Conservation (phyloP, 208 protist species). For the Acanthamoeba castellanii region DNA sequence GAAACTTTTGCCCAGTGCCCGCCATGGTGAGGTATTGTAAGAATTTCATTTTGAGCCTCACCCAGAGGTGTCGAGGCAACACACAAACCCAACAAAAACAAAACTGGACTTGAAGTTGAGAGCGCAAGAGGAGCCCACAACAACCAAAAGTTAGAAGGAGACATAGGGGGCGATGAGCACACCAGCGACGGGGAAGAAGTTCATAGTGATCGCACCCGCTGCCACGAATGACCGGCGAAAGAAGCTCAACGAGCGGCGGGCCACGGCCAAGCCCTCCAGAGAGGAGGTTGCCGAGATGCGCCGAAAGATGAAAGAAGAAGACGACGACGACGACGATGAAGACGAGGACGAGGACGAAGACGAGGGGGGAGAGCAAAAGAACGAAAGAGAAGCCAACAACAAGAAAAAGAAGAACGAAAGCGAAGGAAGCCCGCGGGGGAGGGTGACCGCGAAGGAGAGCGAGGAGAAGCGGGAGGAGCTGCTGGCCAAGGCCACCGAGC, state of each 20-base stretch:
- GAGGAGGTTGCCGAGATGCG: slow-evolving; percentile 20
- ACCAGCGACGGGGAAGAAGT: not conserved
- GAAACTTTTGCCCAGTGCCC: no score
- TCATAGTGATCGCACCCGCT: not conserved
- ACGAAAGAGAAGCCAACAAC: not conserved
- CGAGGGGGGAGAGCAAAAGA: not conserved
- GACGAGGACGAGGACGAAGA: no score
- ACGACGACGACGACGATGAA: no score
- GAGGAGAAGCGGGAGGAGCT: slow-evolving; percentile 33
- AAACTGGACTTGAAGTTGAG: no score
- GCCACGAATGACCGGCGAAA: not conserved
- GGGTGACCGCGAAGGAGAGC: not conserved
- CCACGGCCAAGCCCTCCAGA: not conserved
- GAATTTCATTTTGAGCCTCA: no score
- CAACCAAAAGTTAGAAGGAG: no score
- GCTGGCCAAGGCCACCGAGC: not conserved
- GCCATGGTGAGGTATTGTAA: no score
- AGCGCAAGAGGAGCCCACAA: no score
- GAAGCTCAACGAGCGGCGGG: slow-evolving; percentile 20
- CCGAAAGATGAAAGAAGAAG: not conserved
- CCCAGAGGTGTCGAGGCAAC: no score
- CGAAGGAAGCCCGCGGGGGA: not conserved
- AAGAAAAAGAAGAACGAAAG: no score
- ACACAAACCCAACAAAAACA: no score
- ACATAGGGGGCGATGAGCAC: no score